Evolutionary conservation across 148 eudicot genomes (phyloP), one percentile per base, ranked within the genome.

Genomic region (Rhododendron griersonianum): DNA sequence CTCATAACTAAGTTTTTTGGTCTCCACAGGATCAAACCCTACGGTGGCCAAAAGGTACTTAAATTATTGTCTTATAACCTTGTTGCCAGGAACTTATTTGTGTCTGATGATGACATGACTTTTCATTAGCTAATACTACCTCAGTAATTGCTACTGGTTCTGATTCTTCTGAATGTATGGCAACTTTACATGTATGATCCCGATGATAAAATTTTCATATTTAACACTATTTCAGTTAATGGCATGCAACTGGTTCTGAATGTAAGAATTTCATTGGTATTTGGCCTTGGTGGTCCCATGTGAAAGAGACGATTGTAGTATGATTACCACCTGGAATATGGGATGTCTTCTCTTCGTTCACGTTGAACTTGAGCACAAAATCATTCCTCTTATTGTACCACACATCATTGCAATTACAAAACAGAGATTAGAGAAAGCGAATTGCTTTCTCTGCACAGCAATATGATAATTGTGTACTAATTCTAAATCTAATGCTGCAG

Each of bases 1-100:
- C 98, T 97, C 37, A 92, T 97, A 74, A 97, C 99, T 77, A 97
- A 97, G 87, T 97, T 97, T 90, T 97, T 97, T 85, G 99, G 99
- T 83, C 98, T 97, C 91, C 99, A 97, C 91, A 91, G 98, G 90
- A 94, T 97, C 79, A 94, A 92, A 63, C 96, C 99, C 84, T 92
- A 93, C 61, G 91, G 98, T 91, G 99, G 99, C 85, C 98, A 95
- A 89, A 97, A 97, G 99, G 99, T 97, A 91, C 86, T 14, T 2
- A n/a, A 71, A 7, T 3, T 59, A 30, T 63, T 53, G 18, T 71
- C 35, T 55, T 73, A n/a, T 23, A 41, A 55, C 57, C 39, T 75
- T 78, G 4, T 44, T 78, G 50, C 39, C 53, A 55, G 14, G 39
- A 73, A 10, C 48, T 67, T 51, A 9, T 84, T 74, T 25, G 37